Conservation (phyloP, 768 basidiomycete genomes). For the Coprinopsis marcescibilis region DNA sequence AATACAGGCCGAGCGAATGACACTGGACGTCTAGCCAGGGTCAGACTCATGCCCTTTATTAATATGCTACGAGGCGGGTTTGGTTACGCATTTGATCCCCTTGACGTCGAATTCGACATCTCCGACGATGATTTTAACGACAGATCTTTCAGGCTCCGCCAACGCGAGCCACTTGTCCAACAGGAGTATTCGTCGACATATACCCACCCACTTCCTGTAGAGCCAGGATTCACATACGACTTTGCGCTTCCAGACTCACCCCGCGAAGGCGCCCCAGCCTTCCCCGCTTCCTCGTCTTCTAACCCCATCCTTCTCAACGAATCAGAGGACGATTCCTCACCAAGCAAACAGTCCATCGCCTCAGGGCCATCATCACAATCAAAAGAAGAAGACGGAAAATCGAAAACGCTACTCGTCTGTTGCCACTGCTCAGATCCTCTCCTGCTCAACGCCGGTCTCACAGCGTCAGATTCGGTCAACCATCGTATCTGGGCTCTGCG, state of each 20-base stretch:
- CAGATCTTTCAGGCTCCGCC: background rate
- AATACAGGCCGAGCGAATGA: too few species aligned
- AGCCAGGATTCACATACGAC: constrained; percentile 64
- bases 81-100: too few species aligned
- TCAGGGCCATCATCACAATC: constrained; percentile 8
- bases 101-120: too few species aligned
- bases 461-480: constrained; percentile 36
- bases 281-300: constrained; percentile 27
- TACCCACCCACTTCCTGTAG: constrained; percentile 54
- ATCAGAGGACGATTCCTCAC: constrained; percentile 32
- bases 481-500: constrained; percentile 64
- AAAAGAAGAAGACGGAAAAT: constrained; percentile 12
- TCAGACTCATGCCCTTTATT: too few species aligned
- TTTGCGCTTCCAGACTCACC: constrained; percentile 43
- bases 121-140: background rate
- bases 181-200: constrained; percentile 51
- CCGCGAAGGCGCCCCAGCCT: constrained; percentile 17
- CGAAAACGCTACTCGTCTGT: constrained; percentile 53
- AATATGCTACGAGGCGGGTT: too few species aligned
- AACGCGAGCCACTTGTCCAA: constrained; percentile 14
- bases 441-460: constrained; percentile 45
- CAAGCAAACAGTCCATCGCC: too few species aligned
- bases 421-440: constrained; percentile 63
- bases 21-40: too few species aligned
- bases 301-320: constrained; percentile 42